A percentile compares a stretch with the other conserved stretches of the same genome.
These are phyloP conservation scores for Tympanopsis confertula DNA, from an alignment of 2,329 filamentous ascomycete species.

Conservation along the genomic window DNA sequence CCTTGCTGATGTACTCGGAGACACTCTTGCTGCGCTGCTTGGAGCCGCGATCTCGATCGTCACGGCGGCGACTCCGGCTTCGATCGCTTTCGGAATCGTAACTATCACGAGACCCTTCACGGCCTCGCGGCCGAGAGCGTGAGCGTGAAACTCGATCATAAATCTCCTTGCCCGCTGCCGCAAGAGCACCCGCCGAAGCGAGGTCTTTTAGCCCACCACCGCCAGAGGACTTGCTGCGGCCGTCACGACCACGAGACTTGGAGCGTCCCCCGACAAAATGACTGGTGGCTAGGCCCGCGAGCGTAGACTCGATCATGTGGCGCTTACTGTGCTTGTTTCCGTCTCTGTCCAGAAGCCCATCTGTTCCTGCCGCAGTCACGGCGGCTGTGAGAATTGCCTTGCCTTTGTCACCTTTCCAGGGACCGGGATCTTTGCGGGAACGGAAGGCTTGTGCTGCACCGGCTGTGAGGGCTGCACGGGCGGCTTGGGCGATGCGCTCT, in stretches of 20 bases:
- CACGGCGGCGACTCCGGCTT: conserved; percentile 34
- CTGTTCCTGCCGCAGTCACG: conserved; percentile 7
- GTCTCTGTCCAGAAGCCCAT: conserved; percentile 6
- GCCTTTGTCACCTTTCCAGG: conserved; percentile 6
- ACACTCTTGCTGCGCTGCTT: conserved; percentile 30
- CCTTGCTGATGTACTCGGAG: conserved; percentile 27
- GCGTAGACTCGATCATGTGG: conserved; percentile 7
- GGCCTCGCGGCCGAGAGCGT: conserved; percentile 16
- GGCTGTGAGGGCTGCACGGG: conserved; percentile 6
- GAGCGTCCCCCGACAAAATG: conserved; percentile 8
- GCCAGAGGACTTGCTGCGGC: conserved; percentile 7
- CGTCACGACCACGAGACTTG: not conserved
- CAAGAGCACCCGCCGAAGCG: conserved; percentile 27
- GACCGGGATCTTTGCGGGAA: conserved; percentile 6
- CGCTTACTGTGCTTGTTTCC: conserved; percentile 7
- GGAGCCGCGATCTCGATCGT: conserved; percentile 19
- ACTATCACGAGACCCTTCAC: conserved; percentile 16
- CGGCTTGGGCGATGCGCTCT: conserved; percentile 16
- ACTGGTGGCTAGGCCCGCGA: conserved; percentile 10
- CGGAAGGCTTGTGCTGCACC: conserved; percentile 9
- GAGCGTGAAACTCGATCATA: conserved; percentile 28
- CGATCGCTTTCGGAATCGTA: conserved; percentile 40
- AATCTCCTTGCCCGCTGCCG: conserved; percentile 30
- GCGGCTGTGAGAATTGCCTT: conserved; percentile 9
- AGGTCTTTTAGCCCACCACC: conserved; percentile 25